phyloP scores from a whole-genome alignment of 805 yeast species.

The Lipomyces starkeyi region DNA sequence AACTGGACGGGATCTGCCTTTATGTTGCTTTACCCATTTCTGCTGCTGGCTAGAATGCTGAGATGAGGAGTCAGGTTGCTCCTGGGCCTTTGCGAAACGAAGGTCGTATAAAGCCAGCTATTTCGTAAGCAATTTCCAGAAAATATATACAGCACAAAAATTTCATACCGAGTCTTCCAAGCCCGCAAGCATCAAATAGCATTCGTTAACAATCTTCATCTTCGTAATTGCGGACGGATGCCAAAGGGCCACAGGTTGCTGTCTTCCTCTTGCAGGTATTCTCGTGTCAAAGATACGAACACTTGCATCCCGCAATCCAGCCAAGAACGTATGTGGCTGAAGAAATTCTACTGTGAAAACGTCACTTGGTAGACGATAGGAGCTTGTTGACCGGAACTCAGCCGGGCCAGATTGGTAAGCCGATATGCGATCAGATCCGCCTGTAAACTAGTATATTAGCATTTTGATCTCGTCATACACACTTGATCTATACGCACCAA shows the following conservation, averaged over 20 bases:
- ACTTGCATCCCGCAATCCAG: conserved; percentile 36
- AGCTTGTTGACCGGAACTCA: conserved; percentile 1
- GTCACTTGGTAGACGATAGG: conserved; percentile 30
- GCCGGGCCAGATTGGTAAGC: conserved; percentile 14
- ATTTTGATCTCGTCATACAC: neutral
- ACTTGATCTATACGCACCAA: conserved; percentile 5
- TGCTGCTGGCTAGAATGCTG: neutral
- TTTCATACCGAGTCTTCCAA: conserved; percentile 34
- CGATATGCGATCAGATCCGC: conserved; percentile 22
- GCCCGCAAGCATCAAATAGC: conserved; percentile 38
- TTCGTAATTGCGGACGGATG: conserved; percentile 40
- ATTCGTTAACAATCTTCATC: conserved; percentile 27
- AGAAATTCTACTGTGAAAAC: conserved; percentile 25
- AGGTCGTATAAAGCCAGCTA: conserved; percentile 33
- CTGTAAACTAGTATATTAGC: neutral
- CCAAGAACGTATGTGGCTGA: conserved; percentile 25
- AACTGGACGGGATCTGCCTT: conserved; percentile 14
- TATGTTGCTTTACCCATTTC: neutral
- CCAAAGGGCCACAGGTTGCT: conserved; percentile 19
- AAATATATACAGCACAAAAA: conserved; percentile 16
- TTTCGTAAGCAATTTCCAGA: conserved; percentile 9
- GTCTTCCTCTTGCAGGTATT: conserved; percentile 14
- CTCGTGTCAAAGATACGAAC: conserved; percentile 31
- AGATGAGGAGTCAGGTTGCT: neutral
- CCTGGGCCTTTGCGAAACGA: conserved; percentile 20